phyloP scores from a whole-genome alignment of 2,329 filamentous ascomycete genomes.

The Ilyonectria robusta region DNA sequence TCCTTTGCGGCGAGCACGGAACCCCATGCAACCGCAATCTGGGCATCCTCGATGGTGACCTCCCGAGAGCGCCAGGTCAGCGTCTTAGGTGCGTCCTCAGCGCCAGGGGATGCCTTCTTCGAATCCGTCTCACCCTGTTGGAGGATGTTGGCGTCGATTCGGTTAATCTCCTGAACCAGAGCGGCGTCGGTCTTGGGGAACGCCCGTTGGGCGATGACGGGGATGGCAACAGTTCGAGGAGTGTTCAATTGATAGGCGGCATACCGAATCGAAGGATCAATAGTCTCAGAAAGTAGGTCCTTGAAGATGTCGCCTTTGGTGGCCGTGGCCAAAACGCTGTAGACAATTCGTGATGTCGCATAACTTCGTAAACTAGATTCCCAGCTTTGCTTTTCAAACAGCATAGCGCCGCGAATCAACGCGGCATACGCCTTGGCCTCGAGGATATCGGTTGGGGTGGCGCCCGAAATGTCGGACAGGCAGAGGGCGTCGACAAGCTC shows the following conservation, averaged over 20 bases:
- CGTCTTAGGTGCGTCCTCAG: slow-evolving; percentile 76
- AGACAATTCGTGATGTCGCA: slow-evolving; percentile 84
- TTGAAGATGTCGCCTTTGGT: slow-evolving; percentile 81
- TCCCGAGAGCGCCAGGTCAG: slow-evolving; percentile 89
- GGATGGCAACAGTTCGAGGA: slow-evolving; percentile 86
- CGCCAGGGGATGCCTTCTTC: slow-evolving; percentile 63
- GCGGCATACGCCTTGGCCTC: slow-evolving; percentile 89
- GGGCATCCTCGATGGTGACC: slow-evolving; percentile 92
- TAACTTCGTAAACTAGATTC: slow-evolving; percentile 82
- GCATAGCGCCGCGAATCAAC: slow-evolving; percentile 80
- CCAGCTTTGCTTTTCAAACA: slow-evolving; percentile 93
- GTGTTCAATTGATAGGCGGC: slow-evolving; percentile 93
- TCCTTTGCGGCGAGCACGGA: slow-evolving; percentile 72
- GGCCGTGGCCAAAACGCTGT: slow-evolving; percentile 78
- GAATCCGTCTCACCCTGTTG: slow-evolving; percentile 66
- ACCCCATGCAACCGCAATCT: slow-evolving; percentile 87
- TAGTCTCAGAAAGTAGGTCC: slow-evolving; percentile 86
- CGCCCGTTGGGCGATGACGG: slow-evolving; percentile 82
- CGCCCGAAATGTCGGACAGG: slow-evolving; percentile 73
- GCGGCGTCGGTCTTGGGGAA: slow-evolving; percentile 77
- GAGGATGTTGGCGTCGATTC: slow-evolving; percentile 77
- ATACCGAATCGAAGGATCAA: slow-evolving; percentile 94
- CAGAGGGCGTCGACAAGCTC: slow-evolving; percentile 77
- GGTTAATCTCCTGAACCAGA: slow-evolving; percentile 77
- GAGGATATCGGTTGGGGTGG: slow-evolving; percentile 79